A percentile compares a stretch with the other conserved stretches of the same genome.
Conservation (phyloP, 2,329 filamentous ascomycete species). For the Chrysosporium queenslandicum region DNA sequence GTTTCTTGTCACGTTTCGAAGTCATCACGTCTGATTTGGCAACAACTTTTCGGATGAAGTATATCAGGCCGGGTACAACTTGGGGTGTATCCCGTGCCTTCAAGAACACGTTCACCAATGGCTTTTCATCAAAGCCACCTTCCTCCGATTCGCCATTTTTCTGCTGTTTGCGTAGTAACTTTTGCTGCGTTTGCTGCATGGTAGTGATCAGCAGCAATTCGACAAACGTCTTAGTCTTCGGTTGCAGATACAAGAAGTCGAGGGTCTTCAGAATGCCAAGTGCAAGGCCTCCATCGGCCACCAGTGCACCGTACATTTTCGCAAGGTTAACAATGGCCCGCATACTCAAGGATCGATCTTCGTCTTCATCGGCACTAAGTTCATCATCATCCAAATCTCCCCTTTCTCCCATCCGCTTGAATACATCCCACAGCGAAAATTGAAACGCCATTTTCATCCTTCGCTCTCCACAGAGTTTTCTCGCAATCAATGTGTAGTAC, state of each 20-base stretch:
- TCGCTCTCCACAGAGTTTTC: slow-evolving; percentile 56
- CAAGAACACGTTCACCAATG: slow-evolving; percentile 57
- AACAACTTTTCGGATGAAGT: slow-evolving; percentile 68
- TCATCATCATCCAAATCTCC: slow-evolving; percentile 47
- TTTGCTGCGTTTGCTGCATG: slow-evolving; percentile 56
- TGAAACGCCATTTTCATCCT: slow-evolving; percentile 76
- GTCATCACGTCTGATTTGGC: slow-evolving; percentile 51
- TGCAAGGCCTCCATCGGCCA: slow-evolving; percentile 49
- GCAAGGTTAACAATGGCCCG: slow-evolving; percentile 57
- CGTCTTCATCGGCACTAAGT: slow-evolving; percentile 49
- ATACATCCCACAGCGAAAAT: slow-evolving; percentile 75
- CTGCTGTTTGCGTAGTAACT: slow-evolving; percentile 21
- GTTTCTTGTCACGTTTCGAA: slow-evolving; percentile 43
- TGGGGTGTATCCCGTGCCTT: slow-evolving; percentile 54
- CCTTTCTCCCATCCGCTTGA: slow-evolving; percentile 73
- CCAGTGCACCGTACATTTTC: slow-evolving; percentile 54
- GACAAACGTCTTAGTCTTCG: slow-evolving; percentile 66
- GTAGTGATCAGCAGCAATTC: slow-evolving; percentile 70
- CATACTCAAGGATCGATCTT: slow-evolving; percentile 39
- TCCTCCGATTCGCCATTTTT: slow-evolving; percentile 19
- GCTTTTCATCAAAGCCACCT: slow-evolving; percentile 43
- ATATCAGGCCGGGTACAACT: slow-evolving; percentile 64
- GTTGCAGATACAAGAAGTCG: slow-evolving; percentile 66
- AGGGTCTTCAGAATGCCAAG: slow-evolving; percentile 53
- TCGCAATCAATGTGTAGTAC: slow-evolving; percentile 81